These are phyloP conservation scores for Trichoderma endophyticum DNA, from an alignment of 2,329 filamentous ascomycete species.

Conservation along the genomic window DNA sequence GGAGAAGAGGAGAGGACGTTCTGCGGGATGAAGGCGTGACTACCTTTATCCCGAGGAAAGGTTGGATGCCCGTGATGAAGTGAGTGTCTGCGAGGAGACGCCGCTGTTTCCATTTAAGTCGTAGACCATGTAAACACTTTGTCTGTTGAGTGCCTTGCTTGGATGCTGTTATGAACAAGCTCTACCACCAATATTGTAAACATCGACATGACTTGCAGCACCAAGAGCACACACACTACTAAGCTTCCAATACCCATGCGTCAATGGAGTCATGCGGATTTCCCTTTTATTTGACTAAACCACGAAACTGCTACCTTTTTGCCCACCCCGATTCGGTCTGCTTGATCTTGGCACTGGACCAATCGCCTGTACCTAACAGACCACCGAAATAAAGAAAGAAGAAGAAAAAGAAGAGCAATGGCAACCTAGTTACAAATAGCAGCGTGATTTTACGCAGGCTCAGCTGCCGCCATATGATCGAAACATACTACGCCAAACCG, in stretches of 20 bases:
- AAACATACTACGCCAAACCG: slow-evolving; percentile 19
- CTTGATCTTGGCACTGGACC: neutral
- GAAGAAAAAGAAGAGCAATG: neutral
- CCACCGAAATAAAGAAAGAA: neutral
- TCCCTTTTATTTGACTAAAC: neutral
- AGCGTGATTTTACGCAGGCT: neutral
- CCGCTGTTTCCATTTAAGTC: neutral
- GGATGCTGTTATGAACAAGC: neutral
- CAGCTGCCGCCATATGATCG: neutral
- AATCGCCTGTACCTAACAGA: neutral
- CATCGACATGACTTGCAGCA: neutral
- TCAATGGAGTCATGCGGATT: neutral
- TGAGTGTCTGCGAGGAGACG: slow-evolving; percentile 21
- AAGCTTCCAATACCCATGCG: too few relatives aligned
- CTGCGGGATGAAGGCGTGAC: slow-evolving; percentile 59
- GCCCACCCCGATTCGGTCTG: neutral
- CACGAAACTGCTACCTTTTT: neutral
- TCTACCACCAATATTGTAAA: neutral
- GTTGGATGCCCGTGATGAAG: slow-evolving; percentile 52
- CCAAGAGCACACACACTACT: neutral
- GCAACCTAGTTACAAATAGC: neutral
- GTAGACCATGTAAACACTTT: neutral
- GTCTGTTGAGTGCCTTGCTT: neutral
- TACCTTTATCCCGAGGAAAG: slow-evolving; percentile 55
- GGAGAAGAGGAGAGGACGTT: slow-evolving; percentile 56